Percentiles rank a stretch among this genome's conserved stretches.
These are phyloP conservation scores for Nicotiana undulata DNA, from an alignment of 257 asterid species.

Conservation along the genomic window DNA sequence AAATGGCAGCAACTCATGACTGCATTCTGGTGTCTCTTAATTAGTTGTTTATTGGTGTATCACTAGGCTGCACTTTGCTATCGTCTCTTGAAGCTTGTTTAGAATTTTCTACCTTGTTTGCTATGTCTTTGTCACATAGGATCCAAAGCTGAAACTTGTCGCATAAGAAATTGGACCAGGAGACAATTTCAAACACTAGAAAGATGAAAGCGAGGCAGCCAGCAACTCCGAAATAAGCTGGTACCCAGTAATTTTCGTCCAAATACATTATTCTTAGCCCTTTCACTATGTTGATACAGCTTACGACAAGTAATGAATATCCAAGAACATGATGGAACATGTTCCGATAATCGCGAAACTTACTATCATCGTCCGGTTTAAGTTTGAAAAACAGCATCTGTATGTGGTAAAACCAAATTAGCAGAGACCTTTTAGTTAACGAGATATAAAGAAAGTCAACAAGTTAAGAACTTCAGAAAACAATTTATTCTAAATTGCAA, in stretches of 20 bases:
- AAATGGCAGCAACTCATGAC: neutral
- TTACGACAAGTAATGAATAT: neutral
- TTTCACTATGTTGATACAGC: neutral
- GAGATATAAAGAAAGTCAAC: neutral
- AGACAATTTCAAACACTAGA: neutral
- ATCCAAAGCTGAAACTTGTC: neutral
- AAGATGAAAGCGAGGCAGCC: neutral
- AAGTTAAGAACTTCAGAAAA: neutral
- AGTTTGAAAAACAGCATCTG: neutral
- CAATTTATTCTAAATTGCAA: neutral
- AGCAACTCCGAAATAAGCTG: neutral
- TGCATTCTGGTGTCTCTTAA: neutral
- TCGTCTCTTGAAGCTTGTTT: neutral
- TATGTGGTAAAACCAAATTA: neutral
- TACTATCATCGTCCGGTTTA: neutral
- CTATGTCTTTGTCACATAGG: neutral
- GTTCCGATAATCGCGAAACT: neutral
- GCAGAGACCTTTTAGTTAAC: too few relatives aligned
- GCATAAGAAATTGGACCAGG: neutral
- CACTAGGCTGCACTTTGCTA: neutral
- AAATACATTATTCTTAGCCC: neutral
- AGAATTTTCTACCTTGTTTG: neutral
- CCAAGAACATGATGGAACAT: conserved; percentile 7
- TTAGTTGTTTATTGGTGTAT: neutral
- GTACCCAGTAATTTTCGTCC: neutral